Percentiles rank a stretch among this genome's conserved stretches.
phyloP scores from a whole-genome alignment of 179 eudicot genomes.

The Camellia oleifera region DNA sequence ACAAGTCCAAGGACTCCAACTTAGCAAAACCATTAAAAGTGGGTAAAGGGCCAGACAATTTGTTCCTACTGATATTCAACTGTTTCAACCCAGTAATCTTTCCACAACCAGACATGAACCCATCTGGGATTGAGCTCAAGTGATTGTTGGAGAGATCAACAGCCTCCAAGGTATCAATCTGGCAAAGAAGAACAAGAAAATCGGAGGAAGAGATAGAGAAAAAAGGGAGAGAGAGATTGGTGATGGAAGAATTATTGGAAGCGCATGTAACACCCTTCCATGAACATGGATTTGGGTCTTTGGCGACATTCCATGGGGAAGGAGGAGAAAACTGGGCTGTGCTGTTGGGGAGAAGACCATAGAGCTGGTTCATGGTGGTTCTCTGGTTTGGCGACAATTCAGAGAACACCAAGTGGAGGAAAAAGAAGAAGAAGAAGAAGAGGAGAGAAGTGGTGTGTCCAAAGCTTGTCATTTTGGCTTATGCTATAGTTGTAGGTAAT shows the following conservation, averaged over 20 bases:
- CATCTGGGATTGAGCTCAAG: constrained; percentile 44
- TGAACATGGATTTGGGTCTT: constrained; percentile 50
- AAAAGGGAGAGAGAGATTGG: constrained; percentile 33
- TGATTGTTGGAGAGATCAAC: constrained; percentile 58
- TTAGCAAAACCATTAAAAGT: constrained; percentile 43
- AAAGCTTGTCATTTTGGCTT: constrained; percentile 19
- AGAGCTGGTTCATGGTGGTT: constrained; percentile 42
- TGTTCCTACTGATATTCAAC: constrained; percentile 60
- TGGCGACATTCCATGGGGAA: constrained; percentile 34
- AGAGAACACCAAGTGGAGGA: constrained; percentile 27
- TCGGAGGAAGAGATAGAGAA: constrained; percentile 31
- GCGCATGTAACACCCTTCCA: constrained; percentile 65
- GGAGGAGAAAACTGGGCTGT: constrained; percentile 10
- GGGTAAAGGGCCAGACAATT: constrained; percentile 42
- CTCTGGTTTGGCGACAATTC: constrained; percentile 44
- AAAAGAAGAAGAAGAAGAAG: constrained; percentile 24
- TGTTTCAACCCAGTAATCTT: constrained; percentile 36
- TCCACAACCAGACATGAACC: constrained; percentile 45
- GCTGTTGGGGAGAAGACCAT: constrained; percentile 28
- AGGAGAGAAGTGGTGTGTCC: not conserved
- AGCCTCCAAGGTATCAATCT: constrained; percentile 43
- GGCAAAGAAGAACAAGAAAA: constrained; percentile 41
- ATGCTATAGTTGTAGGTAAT: not conserved
- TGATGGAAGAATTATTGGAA: constrained; percentile 28
- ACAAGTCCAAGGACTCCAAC: constrained; percentile 57